Percentiles rank a stretch among this genome's conserved stretches.
Conservation (phyloP, 2,329 filamentous ascomycete species). For the Aspergillus jensenii region DNA sequence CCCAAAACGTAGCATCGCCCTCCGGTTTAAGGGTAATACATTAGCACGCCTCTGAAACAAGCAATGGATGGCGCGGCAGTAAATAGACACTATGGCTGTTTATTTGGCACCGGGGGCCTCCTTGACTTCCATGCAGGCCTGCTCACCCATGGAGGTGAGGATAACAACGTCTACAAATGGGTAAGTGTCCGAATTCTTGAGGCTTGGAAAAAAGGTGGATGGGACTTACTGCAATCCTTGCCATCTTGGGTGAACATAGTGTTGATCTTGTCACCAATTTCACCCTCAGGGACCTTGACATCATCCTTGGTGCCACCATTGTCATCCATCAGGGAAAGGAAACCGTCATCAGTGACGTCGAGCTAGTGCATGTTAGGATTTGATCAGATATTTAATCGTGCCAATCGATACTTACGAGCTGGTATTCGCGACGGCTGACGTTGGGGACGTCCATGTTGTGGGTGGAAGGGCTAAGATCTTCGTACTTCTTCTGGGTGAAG, state of each 20-base stretch:
- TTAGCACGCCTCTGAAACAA: constrained; percentile 27
- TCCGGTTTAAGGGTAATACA: constrained; percentile 29
- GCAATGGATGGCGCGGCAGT: constrained; percentile 31
- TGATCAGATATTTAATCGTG: not conserved
- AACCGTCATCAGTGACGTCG: constrained; percentile 89
- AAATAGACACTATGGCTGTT: constrained; percentile 21
- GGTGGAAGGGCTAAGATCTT: constrained; percentile 98
- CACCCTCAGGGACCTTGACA: constrained; percentile 87
- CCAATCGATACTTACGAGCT: constrained; percentile 69
- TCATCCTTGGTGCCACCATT: constrained; percentile 89
- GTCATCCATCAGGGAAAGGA: constrained; percentile 89
- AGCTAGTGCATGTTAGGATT: constrained; percentile 56
- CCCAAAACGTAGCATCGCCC: constrained; percentile 28
- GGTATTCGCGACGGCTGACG: constrained; percentile 85
- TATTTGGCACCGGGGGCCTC: constrained; percentile 62
- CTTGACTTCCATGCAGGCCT: constrained; percentile 89
- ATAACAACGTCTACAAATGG: constrained; percentile 73
- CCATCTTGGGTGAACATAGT: constrained; percentile 77
- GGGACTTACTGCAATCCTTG: constrained; percentile 85
- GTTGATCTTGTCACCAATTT: constrained; percentile 82
- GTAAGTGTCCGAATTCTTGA: not conserved
- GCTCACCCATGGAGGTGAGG: constrained; percentile 94
- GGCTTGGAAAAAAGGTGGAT: not conserved
- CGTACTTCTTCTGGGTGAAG: constrained; percentile 99
- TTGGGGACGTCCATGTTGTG: constrained; percentile 85